phyloP scores from a whole-genome alignment of 2,329 filamentous ascomycete species.

The Penicillium sp. region DNA sequence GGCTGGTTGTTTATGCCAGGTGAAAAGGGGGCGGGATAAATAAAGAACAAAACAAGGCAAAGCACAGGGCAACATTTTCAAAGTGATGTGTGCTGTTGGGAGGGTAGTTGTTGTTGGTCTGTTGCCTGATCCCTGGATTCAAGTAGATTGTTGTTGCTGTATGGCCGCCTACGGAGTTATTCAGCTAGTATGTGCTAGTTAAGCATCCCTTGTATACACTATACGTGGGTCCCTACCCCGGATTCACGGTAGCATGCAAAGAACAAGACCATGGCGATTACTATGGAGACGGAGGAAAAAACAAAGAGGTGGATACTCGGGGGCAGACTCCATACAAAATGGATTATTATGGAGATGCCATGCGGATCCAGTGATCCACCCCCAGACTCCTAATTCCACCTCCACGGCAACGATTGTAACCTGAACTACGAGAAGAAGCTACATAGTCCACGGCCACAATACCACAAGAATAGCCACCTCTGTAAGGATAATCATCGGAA shows the following conservation, averaged over 20 bases:
- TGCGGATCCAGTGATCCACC: conserved; percentile 14
- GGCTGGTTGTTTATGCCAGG: background rate
- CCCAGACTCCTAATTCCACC: conserved; percentile 4
- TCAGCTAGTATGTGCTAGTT: background rate
- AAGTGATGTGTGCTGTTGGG: background rate
- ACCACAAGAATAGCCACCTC: background rate
- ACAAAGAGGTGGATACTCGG: background rate
- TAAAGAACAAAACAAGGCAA: background rate
- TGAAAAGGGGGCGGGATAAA: background rate
- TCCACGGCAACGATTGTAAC: background rate
- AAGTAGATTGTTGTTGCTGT: background rate
- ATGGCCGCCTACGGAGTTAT: background rate
- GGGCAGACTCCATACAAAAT: conserved; percentile 4
- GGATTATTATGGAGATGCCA: conserved; percentile 6
- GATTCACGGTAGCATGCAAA: conserved; percentile 6
- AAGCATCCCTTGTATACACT: too few species aligned
- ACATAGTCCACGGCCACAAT: background rate
- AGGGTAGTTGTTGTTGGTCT: background rate
- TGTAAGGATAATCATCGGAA: background rate
- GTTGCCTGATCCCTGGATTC: background rate
- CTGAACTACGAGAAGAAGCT: background rate
- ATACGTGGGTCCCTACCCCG: conserved; percentile 15
- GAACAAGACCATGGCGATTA: conserved; percentile 1
- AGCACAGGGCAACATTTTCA: background rate
- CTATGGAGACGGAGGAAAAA: background rate